Percentiles rank a stretch among this genome's conserved stretches.
These are phyloP conservation scores for Pneumocystis jirovecii DNA, from an alignment of 1,139 yeast species.

Conservation along the genomic window DNA sequence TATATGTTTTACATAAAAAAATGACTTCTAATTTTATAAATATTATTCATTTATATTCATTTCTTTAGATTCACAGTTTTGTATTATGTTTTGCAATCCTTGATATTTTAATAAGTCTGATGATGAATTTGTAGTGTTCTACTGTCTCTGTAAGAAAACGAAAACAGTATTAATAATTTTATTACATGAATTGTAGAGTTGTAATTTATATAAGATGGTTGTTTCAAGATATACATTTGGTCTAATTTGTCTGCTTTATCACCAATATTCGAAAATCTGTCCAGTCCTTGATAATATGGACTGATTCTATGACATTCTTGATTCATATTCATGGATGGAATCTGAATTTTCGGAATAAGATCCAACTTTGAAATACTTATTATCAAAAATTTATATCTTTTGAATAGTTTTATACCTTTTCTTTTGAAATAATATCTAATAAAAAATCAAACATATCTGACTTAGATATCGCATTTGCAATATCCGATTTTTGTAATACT, in stretches of 20 bases:
- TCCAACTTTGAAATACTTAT: neutral
- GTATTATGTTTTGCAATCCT: neutral
- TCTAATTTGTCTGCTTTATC: neutral
- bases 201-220: neutral
- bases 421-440: constrained; percentile 84
- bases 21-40: neutral
- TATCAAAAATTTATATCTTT: neutral
- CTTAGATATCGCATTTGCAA: constrained; percentile 86
- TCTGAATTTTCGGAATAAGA: neutral
- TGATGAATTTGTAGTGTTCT: neutral
- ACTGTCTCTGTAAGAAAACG: neutral
- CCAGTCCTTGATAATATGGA: neutral
- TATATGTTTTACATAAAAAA: neutral
- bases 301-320: neutral
- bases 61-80: neutral
- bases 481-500: constrained; percentile 83
- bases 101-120: neutral
- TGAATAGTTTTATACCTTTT: constrained; percentile 10
- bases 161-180: neutral
- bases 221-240: neutral
- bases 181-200: neutral
- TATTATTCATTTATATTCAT: neutral
- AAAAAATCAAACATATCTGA: constrained; percentile 94
- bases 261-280: neutral
- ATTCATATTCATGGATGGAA: neutral